Evolutionary conservation across 2,329 filamentous ascomycete genomes (phyloP).

Genomic region (Phyllosticta paracitricarpa): DNA sequence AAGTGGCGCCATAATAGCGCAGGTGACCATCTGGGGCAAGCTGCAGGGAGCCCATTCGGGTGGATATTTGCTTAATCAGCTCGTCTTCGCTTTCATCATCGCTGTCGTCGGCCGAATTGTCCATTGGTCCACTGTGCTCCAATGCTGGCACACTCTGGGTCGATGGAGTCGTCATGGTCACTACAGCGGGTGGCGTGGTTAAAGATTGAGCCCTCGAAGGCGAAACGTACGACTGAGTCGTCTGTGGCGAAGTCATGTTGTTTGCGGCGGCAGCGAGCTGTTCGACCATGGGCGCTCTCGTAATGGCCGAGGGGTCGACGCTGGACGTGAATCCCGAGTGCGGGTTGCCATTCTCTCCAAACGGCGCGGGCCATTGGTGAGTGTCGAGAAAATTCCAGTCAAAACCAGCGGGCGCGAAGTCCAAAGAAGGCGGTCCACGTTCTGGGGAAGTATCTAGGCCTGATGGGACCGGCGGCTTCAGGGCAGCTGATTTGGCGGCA

Average conservation of each 20-base stretch:
- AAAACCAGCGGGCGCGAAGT: constrained; percentile 8
- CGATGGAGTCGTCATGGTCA: constrained; percentile 1
- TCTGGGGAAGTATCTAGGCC: background rate
- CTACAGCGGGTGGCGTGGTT: background rate
- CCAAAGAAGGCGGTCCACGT: constrained; percentile 2
- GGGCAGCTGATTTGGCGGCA: constrained; percentile 1
- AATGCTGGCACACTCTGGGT: constrained; percentile 1
- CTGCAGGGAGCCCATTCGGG: constrained; percentile 9
- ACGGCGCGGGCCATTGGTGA: constrained; percentile 2
- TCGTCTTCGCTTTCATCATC: constrained; percentile 11
- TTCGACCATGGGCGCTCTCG: constrained; percentile 1
- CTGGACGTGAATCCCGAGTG: constrained; percentile 3
- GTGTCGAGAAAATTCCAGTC: constrained; percentile 10
- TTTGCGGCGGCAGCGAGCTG: background rate
- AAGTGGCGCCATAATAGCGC: constrained; percentile 10
- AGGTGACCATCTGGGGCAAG: constrained; percentile 9
- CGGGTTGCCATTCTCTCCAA: background rate
- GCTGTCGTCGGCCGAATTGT: constrained; percentile 6
- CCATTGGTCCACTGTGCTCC: constrained; percentile 3
- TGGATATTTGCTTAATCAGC: constrained; percentile 10
- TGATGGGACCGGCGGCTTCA: background rate
- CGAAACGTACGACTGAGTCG: constrained; percentile 4
- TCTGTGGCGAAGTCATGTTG: background rate
- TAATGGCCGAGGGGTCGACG: constrained; percentile 1
- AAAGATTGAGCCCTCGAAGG: background rate